phyloP scores from a whole-genome alignment of 2,329 filamentous ascomycete species.

The Aschersonia sp. region DNA sequence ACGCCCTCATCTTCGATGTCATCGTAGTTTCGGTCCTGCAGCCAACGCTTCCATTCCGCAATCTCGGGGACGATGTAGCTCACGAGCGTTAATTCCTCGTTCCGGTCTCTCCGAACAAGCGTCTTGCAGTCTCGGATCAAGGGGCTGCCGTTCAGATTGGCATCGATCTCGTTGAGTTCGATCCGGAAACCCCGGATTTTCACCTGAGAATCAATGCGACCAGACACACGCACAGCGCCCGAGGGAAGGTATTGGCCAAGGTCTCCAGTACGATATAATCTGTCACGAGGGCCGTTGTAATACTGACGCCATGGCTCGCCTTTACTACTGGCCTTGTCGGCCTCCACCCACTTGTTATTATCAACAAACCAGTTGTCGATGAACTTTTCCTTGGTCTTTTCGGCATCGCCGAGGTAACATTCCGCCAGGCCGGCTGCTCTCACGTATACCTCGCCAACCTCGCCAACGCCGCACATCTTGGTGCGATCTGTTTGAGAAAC shows the following conservation, averaged over 20 bases:
- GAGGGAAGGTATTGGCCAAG: constrained; percentile 58
- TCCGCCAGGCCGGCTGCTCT: constrained; percentile 74
- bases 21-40: constrained; percentile 37
- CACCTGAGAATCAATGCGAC: constrained; percentile 76
- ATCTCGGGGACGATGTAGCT: constrained; percentile 79
- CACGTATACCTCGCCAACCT: constrained; percentile 74
- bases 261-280: constrained; percentile 79
- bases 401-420: constrained; percentile 51
- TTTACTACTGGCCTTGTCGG: constrained; percentile 32
- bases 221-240: constrained; percentile 64
- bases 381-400: constrained; percentile 62
- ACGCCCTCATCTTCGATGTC: constrained; percentile 39
- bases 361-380: constrained; percentile 78
- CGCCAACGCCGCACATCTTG: constrained; percentile 63
- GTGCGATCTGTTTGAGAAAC: constrained; percentile 54
- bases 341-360: constrained; percentile 50
- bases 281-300: constrained; percentile 71
- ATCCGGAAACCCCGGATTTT: constrained; percentile 96
- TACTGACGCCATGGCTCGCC: constrained; percentile 63
- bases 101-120: constrained; percentile 39
- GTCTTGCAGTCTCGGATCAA: constrained; percentile 78
- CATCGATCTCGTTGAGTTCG: constrained; percentile 88
- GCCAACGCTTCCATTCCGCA: constrained; percentile 56
- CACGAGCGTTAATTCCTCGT: constrained; percentile 65
- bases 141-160: constrained; percentile 58